Conservation (phyloP, 192 early-diverging fungal genomes). For the Podila epigama region DNA sequence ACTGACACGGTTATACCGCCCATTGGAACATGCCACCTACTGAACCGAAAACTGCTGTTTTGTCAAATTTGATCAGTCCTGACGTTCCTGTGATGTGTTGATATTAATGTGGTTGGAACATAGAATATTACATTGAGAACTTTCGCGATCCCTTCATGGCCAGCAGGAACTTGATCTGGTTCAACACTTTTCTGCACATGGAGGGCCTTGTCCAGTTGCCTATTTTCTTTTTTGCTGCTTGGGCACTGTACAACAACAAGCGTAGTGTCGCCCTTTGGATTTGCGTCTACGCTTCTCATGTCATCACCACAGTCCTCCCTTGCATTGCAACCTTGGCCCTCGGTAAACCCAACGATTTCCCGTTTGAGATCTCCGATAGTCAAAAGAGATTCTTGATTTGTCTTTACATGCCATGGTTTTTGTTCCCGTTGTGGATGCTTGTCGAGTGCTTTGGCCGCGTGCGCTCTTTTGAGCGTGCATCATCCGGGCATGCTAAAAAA, state of each 20-base stretch:
- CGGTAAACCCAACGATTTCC: conserved; percentile 54
- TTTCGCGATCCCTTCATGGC: conserved; percentile 72
- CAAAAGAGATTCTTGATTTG: conserved; percentile 28
- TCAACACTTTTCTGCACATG: conserved; percentile 64
- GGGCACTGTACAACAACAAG: conserved; percentile 61
- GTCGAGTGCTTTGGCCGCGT: conserved; percentile 49
- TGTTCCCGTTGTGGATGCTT: conserved; percentile 68
- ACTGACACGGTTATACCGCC: no score
- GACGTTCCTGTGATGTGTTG: no score
- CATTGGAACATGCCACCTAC: no score
- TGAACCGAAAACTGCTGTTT: no score
- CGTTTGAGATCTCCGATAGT: conserved; percentile 25
- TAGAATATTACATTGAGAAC: conserved; percentile 54
- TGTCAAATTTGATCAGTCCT: no score
- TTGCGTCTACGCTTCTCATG: conserved; percentile 75
- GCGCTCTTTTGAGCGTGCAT: conserved; percentile 13
- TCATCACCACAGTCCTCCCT: conserved; percentile 72
- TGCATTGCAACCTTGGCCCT: conserved; percentile 61
- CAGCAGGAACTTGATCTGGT: conserved; percentile 62
- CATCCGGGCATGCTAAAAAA: not conserved
- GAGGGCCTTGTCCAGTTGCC: conserved; percentile 74
- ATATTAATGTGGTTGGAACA: no score
- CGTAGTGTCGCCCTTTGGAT: conserved; percentile 53
- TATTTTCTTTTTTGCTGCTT: conserved; percentile 70
- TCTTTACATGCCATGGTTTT: conserved; percentile 73